A percentile compares a stretch with the other conserved stretches of the same genome.
Conservation (phyloP, 805 yeast species). For the Suhomyces faveliae region DNA sequence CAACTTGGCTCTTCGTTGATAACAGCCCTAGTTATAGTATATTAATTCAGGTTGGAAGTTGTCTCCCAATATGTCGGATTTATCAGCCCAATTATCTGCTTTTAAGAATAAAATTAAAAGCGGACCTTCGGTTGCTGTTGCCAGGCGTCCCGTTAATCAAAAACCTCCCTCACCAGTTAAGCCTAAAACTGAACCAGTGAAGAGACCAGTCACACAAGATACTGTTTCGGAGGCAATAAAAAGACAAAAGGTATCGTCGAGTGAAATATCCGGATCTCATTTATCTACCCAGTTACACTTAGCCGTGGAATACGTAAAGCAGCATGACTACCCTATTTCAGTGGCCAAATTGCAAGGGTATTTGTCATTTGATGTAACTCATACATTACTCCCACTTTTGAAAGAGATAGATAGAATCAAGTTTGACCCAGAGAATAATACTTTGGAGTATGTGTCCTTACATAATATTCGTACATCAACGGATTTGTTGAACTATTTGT, state of each 20-base stretch:
- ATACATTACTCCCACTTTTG: slow-evolving; percentile 66
- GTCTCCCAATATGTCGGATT: slow-evolving; percentile 26
- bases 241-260: slow-evolving; percentile 28
- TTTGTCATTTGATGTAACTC: slow-evolving; percentile 58
- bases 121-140: slow-evolving; percentile 42
- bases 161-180: slow-evolving; percentile 14
- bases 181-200: slow-evolving; percentile 4
- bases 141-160: slow-evolving; percentile 24
- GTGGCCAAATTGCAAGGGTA: slow-evolving; percentile 65
- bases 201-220: slow-evolving; percentile 20
- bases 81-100: slow-evolving; percentile 45
- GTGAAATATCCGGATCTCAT: slow-evolving; percentile 51
- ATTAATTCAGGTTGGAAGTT: background rate
- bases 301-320: slow-evolving; percentile 87
- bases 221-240: slow-evolving; percentile 34
- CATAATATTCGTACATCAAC: slow-evolving; percentile 83
- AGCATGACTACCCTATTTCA: slow-evolving; percentile 65
- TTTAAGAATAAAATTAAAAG: slow-evolving; percentile 45
- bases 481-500: slow-evolving; percentile 69
- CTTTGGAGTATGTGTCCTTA: slow-evolving; percentile 83
- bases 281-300: slow-evolving; percentile 82
- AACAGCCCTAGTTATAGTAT: background rate
- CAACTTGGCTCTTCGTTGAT: background rate
- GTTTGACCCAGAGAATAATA: slow-evolving; percentile 57
- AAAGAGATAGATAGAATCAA: slow-evolving; percentile 75